Base-by-base conservation (phyloP, 495 filamentous ascomycete species). In the Evansstolkia leycettana region DNA sequence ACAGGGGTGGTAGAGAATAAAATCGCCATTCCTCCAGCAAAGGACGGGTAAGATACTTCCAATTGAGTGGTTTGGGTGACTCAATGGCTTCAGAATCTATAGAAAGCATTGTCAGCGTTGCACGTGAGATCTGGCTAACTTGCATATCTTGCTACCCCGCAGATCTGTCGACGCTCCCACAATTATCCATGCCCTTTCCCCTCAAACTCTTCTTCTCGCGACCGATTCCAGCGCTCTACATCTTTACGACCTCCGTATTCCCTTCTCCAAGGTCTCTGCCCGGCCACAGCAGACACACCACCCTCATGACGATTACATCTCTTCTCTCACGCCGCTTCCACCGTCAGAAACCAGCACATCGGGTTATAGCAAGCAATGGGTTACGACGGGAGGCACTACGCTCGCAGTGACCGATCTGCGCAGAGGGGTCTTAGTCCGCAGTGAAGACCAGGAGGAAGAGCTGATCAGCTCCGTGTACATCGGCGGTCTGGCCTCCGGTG, bases 371-470 rank as follows among this genome's bases (percentile, higher is more conserved):
- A 92, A 93, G 49, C 88, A 95, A 56, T 96, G 84, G 78, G 69
- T 94, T 15, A 84, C 78, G 5, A 94, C 88, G 0, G 92, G 90
- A 28, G 87, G 84, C 16, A 86, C 82, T 1, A 94, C 87, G 1
- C 61, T 96, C 11, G 84, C 84, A 7, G 76, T 94, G 24, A 89
- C 85, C 1, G 90, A 98, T 59, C 64, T 93, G 5, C 74, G 90
- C 15, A 66, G 78, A 20, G 84, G 84, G 4, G 82, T 93, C 1
- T 56, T 95, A 8, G 77, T 86, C 13, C 76, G 76, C 34, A 92
- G 84, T 42, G 90, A 94, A 50, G 83, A 94, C 48, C 87, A 95
- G 48, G 90, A 87, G 42, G 90, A 94, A 38, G 90, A 96, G 54
- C 55, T 95, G 37, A 70, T 94, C 10, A 82, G 79, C 52, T 82